Evolutionary conservation across 2,329 filamentous ascomycete genomes (phyloP).

Genomic region (Botrytis pseudocinerea): DNA sequence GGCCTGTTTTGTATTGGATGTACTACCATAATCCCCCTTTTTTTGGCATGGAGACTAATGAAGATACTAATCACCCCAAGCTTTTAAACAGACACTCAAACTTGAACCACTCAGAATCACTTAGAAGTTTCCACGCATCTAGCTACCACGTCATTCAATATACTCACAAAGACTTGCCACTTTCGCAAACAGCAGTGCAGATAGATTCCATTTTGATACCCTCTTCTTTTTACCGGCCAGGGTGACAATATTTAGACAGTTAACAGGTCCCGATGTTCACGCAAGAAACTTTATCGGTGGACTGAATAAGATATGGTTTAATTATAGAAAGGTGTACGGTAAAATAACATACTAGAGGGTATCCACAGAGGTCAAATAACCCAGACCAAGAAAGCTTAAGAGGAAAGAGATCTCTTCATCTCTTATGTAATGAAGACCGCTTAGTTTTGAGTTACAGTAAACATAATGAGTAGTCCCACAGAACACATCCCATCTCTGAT

Average conservation of each 20-base stretch:
- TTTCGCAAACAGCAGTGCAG: background rate
- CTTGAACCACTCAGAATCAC: background rate
- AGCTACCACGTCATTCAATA: background rate
- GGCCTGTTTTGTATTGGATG: background rate
- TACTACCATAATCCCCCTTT: background rate
- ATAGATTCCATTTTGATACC: background rate
- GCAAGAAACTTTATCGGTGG: background rate
- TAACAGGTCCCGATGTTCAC: background rate
- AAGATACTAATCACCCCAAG: background rate
- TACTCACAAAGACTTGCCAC: background rate
- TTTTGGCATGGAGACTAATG: background rate
- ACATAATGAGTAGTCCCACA: background rate
- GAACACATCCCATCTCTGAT: background rate
- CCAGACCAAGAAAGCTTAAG: background rate
- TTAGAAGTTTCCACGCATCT: background rate
- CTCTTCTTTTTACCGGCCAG: background rate
- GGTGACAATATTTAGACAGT: too few species aligned
- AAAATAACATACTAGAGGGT: background rate
- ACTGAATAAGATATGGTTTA: rapidly evolving
- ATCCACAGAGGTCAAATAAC: background rate
- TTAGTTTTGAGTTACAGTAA: background rate
- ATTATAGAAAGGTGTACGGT: background rate
- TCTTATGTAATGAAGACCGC: background rate
- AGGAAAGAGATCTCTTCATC: background rate
- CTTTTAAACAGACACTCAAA: background rate